Evolutionary conservation across 495 filamentous ascomycete genomes (phyloP).

Genomic region (Mytilinidion resinicola): DNA sequence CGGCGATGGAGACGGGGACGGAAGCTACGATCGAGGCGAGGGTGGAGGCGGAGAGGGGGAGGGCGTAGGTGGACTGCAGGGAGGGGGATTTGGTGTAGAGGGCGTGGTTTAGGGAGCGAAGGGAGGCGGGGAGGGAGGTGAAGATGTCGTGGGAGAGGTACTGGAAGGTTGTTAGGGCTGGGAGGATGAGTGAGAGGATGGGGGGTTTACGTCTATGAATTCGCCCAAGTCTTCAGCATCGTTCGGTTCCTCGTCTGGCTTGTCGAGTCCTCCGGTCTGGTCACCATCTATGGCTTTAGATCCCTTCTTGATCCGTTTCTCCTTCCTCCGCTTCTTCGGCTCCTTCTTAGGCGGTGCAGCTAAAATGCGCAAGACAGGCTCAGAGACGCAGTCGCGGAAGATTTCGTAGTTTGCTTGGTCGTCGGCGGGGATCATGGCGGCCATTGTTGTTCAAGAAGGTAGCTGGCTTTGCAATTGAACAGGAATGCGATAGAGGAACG

Average conservation of each 20-base stretch:
- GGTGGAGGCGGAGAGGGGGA: slow-evolving; percentile 43
- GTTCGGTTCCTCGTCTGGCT: slow-evolving; percentile 13
- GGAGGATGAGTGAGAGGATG: neutral
- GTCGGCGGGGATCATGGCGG: slow-evolving; percentile 22
- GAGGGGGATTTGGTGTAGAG: slow-evolving; percentile 43
- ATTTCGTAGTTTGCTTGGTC: slow-evolving; percentile 55
- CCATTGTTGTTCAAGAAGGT: neutral
- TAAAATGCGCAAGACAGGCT: slow-evolving; percentile 51
- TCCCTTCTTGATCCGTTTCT: slow-evolving; percentile 20
- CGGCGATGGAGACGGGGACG: slow-evolving; percentile 47
- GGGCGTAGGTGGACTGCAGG: slow-evolving; percentile 46
- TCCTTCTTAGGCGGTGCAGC: slow-evolving; percentile 35
- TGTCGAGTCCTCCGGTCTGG: slow-evolving; percentile 25
- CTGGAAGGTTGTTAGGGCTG: slow-evolving; percentile 31
- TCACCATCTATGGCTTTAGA: slow-evolving; percentile 30
- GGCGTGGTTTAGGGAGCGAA: slow-evolving; percentile 58
- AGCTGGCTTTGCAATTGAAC: too few relatives aligned
- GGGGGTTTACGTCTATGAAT: slow-evolving; percentile 55
- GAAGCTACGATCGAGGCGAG: slow-evolving; percentile 39
- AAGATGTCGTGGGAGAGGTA: slow-evolving; percentile 70
- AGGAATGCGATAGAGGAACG: too few relatives aligned
- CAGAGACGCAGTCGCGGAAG: slow-evolving; percentile 63
- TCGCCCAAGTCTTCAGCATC: slow-evolving; percentile 66
- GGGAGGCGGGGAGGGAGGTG: slow-evolving; percentile 49
- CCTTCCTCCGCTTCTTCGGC: slow-evolving; percentile 40